Conservation (phyloP, 768 basidiomycete genomes). For the Lyophyllum semitale region DNA sequence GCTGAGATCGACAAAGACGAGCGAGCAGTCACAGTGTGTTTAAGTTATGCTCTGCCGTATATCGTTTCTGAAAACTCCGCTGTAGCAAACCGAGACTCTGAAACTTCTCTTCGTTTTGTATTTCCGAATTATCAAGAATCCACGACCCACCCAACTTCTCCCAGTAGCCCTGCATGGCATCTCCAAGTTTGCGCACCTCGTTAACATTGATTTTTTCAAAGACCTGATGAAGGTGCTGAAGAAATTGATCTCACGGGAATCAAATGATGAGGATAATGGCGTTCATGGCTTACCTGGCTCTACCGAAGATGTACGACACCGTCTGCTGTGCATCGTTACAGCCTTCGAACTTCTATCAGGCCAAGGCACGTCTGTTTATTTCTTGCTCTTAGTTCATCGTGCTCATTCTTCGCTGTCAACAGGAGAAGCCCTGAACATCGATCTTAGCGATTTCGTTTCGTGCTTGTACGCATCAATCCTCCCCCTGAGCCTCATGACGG, state of each 20-base stretch:
- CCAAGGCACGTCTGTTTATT: constrained; percentile 63
- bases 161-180: constrained; percentile 90
- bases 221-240: constrained; percentile 90
- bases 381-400: constrained; percentile 4
- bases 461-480: constrained; percentile 83
- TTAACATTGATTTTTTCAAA: constrained; percentile 98
- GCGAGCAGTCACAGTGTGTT: constrained; percentile 73
- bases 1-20: constrained; percentile 94
- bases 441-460: constrained; percentile 86
- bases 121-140: constrained; percentile 92
- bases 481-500: constrained; percentile 65
- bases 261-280: constrained; percentile 38
- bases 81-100: constrained; percentile 95
- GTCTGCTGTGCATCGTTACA: constrained; percentile 86
- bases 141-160: constrained; percentile 74
- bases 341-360: constrained; percentile 97
- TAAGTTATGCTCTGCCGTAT: background rate
- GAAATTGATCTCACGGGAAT: constrained; percentile 62
- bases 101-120: constrained; percentile 97
- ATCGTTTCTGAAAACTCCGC: constrained; percentile 4
- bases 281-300: constrained; percentile 29
- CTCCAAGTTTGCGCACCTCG: constrained; percentile 90
- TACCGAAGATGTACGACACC: constrained; percentile 49
- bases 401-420: constrained; percentile 15
- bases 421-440: constrained; percentile 98